A percentile compares a stretch with the other conserved stretches of the same genome.
phyloP scores from a whole-genome alignment of 768 basidiomycete species.

The Termitomyces titanicus region DNA sequence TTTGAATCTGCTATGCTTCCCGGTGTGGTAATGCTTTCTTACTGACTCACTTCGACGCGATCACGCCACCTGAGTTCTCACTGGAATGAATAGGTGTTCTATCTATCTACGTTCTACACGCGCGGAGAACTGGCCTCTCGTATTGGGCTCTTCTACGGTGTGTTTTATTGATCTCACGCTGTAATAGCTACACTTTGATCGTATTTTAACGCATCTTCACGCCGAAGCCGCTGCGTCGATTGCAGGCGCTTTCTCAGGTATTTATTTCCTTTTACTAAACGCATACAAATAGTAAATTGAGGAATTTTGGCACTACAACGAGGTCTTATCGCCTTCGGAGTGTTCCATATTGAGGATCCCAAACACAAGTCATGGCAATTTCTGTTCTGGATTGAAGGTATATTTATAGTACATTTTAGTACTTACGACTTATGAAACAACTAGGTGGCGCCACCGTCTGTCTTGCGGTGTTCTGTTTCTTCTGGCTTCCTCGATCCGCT shows the following conservation, averaged over 20 bases:
- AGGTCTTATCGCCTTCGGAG: slow-evolving; percentile 48
- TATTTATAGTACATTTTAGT: neutral
- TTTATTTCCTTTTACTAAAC: neutral
- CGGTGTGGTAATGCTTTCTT: slow-evolving; percentile 30
- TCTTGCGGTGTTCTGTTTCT: slow-evolving; percentile 42
- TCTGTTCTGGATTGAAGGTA: slow-evolving; percentile 51
- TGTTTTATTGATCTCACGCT: neutral
- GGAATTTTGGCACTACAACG: neutral
- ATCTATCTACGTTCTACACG: slow-evolving; percentile 50
- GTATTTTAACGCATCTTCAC: too few species aligned
- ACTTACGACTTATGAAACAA: neutral
- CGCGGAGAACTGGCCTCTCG: slow-evolving; percentile 48
- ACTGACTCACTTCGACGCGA: too few species aligned
- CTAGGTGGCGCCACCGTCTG: slow-evolving; percentile 36
- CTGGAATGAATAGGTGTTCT: slow-evolving; percentile 32
- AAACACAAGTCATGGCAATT: slow-evolving; percentile 49
- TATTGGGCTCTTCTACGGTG: slow-evolving; percentile 47
- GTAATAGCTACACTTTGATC: too few species aligned
- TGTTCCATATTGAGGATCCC: slow-evolving; percentile 42
- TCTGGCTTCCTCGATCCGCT: slow-evolving; percentile 43
- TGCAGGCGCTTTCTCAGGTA: slow-evolving; percentile 45
- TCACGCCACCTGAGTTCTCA: neutral
- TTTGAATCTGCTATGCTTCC: slow-evolving; percentile 49
- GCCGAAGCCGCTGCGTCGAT: slow-evolving; percentile 38
- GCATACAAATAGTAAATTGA: neutral